Evolutionary conservation across 2,329 filamentous ascomycete species (phyloP).

Genomic region (Pestalotiopsis sp.): DNA sequence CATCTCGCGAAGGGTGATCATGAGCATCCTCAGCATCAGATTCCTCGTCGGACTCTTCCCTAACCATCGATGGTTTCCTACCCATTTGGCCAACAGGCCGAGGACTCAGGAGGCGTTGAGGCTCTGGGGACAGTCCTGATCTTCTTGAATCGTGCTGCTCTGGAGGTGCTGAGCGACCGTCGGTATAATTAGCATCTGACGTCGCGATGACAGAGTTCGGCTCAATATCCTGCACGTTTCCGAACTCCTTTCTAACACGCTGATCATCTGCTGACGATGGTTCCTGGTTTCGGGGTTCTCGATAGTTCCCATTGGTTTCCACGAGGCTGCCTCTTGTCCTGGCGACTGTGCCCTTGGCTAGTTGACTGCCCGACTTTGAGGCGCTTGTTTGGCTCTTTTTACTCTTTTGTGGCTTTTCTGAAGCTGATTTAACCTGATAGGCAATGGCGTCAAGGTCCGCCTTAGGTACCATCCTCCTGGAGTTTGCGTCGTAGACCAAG

Average conservation of each 20-base stretch:
- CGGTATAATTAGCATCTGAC: constrained; percentile 16
- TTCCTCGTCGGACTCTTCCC: constrained; percentile 49
- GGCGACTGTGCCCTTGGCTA: constrained; percentile 55
- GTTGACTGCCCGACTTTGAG: constrained; percentile 46
- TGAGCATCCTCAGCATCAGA: constrained; percentile 13
- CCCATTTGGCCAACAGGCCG: constrained; percentile 18
- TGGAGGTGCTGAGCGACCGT: constrained; percentile 9
- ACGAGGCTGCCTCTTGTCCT: constrained; percentile 52
- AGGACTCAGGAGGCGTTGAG: constrained; percentile 10
- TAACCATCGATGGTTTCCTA: constrained; percentile 47
- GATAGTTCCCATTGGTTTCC: constrained; percentile 30
- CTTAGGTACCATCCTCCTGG: constrained; percentile 61
- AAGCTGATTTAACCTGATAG: constrained; percentile 40
- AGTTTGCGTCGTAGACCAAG: constrained; percentile 68
- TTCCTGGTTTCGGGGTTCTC: constrained; percentile 19
- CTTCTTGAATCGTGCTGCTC: constrained; percentile 2
- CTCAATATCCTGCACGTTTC: constrained; percentile 21
- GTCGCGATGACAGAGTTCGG: constrained; percentile 23
- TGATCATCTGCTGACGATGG: constrained; percentile 15
- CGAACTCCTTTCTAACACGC: constrained; percentile 14
- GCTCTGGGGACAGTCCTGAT: constrained; percentile 7
- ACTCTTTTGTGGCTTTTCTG: constrained; percentile 42
- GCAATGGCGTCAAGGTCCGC: constrained; percentile 41
- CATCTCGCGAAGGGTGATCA: constrained; percentile 21
- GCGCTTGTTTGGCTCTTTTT: constrained; percentile 38